A percentile compares a stretch with the other conserved stretches of the same genome.
Evolutionary conservation across 2,329 filamentous ascomycete genomes (phyloP).

Genomic region (Colletotrichum lentis): DNA sequence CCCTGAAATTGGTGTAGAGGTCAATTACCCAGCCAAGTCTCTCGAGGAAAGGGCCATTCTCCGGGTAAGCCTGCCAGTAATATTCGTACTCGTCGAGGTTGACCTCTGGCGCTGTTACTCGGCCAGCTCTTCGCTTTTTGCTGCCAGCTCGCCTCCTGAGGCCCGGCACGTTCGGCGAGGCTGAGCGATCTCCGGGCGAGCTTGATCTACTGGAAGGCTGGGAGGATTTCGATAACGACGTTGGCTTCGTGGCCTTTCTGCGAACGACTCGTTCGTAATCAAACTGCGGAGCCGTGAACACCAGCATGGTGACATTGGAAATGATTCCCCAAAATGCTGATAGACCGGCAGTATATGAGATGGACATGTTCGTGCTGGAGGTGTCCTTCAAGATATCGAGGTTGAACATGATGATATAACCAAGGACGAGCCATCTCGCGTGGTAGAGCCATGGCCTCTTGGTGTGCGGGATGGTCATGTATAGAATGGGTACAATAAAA

Average conservation of each 20-base stretch:
- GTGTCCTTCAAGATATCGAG: conserved; percentile 51
- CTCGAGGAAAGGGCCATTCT: conserved; percentile 55
- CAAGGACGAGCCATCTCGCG: conserved; percentile 60
- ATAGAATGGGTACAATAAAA: conserved; percentile 60
- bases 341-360: conserved; percentile 61
- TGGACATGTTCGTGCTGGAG: conserved; percentile 61
- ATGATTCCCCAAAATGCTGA: conserved; percentile 60
- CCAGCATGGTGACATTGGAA: conserved; percentile 57
- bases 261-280: conserved; percentile 61
- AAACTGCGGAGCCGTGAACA: conserved; percentile 65
- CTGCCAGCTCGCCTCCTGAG: conserved; percentile 25
- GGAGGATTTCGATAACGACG: conserved; percentile 11
- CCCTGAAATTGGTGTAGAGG: conserved; percentile 62
- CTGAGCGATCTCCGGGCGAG: conserved; percentile 6
- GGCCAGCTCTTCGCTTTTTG: conserved; percentile 21
- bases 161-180: neutral
- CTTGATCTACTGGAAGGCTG: conserved; percentile 17
- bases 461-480: conserved; percentile 64
- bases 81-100: conserved; percentile 54
- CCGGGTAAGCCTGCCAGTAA: conserved; percentile 68
- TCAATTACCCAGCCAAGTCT: conserved; percentile 66
- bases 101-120: conserved; percentile 24
- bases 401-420: conserved; percentile 55
- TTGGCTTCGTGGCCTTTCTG: conserved; percentile 41
- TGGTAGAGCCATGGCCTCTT: conserved; percentile 59